Base-by-base conservation (phyloP, 306 rosid species). In the Dryas drummondii region DNA sequence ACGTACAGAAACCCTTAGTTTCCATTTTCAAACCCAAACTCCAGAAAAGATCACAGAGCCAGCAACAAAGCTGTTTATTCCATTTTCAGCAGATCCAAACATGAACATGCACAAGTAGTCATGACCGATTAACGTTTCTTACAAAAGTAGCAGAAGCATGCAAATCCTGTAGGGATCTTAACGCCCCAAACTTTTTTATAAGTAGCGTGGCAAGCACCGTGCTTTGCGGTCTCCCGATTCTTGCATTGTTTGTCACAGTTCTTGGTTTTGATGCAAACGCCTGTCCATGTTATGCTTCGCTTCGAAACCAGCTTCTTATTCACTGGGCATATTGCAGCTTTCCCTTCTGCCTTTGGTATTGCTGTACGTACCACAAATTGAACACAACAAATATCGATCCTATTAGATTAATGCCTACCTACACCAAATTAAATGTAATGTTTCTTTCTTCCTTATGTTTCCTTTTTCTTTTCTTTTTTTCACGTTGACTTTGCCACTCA, bases 81-180 rank as follows among this genome's bases (percentile, higher is more conserved):
- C 37, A 27, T 27, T 27, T 27, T 27, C 37, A 27, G 37, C 37
- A 27, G 37, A 27, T 27, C 37, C 37, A 27, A 27, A 27, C 37
- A 27, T 27, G 37, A 1, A 27, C 37, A 2, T 27, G 2, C 37
- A 27, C 37, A 27, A 27, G 37, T 27, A 2, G 37, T 27, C 13
- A 7, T 58, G 15, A 58, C 41, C 64, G 22, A 19, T 27, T 58
- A 58, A 48, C 22, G 63, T 26, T 58, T 58, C 5, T 40, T 62
- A 9, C 67, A 62, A 42, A 37, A 70, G 74, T 70, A 70, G 63
- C 68, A 73, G 42, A 46, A 73, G 44, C 67, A 73, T 4, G 78
- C 78, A 50, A 65, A 42, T 10, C 78, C 78, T 3, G 46, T 14
- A 10, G 14, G 10, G 27, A 59, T 40, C 15, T 17, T 19, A 50